phyloP scores from a whole-genome alignment of 2,329 filamentous ascomycete species.

The Colletotrichum phormii region DNA sequence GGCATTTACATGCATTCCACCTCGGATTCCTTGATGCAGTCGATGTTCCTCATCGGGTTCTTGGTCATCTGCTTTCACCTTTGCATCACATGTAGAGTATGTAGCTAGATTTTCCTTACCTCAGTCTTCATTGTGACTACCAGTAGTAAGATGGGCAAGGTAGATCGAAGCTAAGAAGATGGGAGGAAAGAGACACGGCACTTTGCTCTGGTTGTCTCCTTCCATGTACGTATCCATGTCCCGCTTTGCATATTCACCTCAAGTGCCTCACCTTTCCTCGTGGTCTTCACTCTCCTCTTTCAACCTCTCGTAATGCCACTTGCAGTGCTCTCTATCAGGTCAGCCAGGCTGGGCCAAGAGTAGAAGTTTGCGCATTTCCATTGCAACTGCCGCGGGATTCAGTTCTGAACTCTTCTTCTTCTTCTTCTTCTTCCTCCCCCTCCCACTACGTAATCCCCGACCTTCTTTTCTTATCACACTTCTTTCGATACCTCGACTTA shows the following conservation, averaged over 20 bases:
- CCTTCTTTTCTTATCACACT: neutral
- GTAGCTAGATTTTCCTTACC: neutral
- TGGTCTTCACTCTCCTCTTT: neutral
- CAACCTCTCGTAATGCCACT: neutral
- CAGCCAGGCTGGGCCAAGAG: neutral
- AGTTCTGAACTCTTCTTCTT: neutral
- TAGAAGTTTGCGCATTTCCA: too few species aligned
- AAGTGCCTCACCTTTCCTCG: neutral
- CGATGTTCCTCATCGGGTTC: too few species aligned
- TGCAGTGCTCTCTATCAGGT: neutral
- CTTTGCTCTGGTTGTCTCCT: neutral
- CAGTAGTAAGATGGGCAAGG: too few species aligned
- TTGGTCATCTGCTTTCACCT: neutral
- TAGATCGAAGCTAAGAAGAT: neutral
- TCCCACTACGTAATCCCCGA: neutral
- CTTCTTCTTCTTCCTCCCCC: too few species aligned
- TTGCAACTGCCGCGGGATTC: neutral
- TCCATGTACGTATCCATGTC: neutral
- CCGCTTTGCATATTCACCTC: neutral
- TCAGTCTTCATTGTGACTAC: neutral
- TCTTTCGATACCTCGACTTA: neutral
- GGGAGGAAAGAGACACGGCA: neutral
- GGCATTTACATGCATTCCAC: neutral
- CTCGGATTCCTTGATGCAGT: neutral
- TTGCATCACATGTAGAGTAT: neutral